A percentile compares a stretch with the other conserved stretches of the same genome.
Evolutionary conservation across 2,329 filamentous ascomycete species (phyloP).

Genomic region (Sclerotinia borealis): DNA sequence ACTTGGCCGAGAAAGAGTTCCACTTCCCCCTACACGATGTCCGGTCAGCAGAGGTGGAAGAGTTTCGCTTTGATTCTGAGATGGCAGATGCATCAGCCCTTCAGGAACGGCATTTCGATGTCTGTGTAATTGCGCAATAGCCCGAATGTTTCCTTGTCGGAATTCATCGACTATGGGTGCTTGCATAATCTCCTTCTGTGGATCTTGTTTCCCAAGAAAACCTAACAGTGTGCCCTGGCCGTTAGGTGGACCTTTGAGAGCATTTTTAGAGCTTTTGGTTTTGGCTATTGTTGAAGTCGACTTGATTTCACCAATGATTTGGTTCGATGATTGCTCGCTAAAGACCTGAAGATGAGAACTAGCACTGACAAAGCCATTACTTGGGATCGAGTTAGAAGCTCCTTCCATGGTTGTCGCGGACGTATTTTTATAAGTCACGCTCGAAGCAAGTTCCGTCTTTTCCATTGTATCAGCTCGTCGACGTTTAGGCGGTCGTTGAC

Average conservation of each 20-base stretch:
- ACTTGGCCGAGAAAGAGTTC: constrained; percentile 20
- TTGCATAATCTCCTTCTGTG: neutral
- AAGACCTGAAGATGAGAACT: constrained; percentile 30
- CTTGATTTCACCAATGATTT: constrained; percentile 20
- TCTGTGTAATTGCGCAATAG: constrained; percentile 3
- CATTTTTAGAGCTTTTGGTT: constrained; percentile 11
- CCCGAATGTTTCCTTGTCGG: neutral
- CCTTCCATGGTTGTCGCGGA: constrained; percentile 59
- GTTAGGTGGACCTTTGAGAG: constrained; percentile 14
- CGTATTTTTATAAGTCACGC: constrained; percentile 29
- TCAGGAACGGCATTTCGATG: neutral
- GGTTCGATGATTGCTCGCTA: constrained; percentile 26
- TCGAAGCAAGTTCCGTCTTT: constrained; percentile 14
- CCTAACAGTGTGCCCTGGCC: constrained; percentile 26
- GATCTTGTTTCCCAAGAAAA: constrained; percentile 25
- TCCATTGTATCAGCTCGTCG: constrained; percentile 25
- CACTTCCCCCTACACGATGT: constrained; percentile 21
- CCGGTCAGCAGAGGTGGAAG: constrained; percentile 13
- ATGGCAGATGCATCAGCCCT: neutral
- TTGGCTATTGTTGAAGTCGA: neutral
- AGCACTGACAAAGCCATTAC: constrained; percentile 33
- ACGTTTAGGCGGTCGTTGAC: constrained; percentile 23
- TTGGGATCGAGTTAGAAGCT: constrained; percentile 56
- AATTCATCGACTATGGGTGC: neutral
- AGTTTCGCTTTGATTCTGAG: neutral